Conservation (phyloP, 495 filamentous ascomycete genomes). For the Clohesyomyces aquaticus region DNA sequence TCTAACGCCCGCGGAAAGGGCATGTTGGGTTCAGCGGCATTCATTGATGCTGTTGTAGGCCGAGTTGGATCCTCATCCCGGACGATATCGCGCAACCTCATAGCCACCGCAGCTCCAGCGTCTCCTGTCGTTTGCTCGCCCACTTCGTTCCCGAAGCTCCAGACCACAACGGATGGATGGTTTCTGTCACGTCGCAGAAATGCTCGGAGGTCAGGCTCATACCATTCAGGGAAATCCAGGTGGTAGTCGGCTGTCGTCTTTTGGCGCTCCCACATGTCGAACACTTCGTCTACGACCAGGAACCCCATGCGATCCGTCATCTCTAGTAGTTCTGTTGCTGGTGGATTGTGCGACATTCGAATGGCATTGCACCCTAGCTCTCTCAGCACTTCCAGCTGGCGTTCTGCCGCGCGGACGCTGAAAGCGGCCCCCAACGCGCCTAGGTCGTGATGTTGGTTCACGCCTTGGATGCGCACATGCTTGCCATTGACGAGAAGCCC, state of each 20-base stretch:
- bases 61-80: slow-evolving; percentile 51
- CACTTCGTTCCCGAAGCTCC: slow-evolving; percentile 57
- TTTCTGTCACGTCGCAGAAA: slow-evolving; percentile 57
- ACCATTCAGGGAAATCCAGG: slow-evolving; percentile 54
- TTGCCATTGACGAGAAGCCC: slow-evolving; percentile 53
- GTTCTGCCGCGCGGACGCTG: slow-evolving; percentile 50
- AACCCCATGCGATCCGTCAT: slow-evolving; percentile 22
- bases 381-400: slow-evolving; percentile 53
- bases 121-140: slow-evolving; percentile 47
- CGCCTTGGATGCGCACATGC: slow-evolving; percentile 49
- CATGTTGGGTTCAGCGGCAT: slow-evolving; percentile 44
- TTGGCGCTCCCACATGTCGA: slow-evolving; percentile 52
- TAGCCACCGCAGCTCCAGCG: slow-evolving; percentile 41
- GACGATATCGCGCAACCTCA: slow-evolving; percentile 46
- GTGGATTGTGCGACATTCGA: slow-evolving; percentile 51
- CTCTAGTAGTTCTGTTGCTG: slow-evolving; percentile 26
- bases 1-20: slow-evolving; percentile 48
- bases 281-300: slow-evolving; percentile 39
- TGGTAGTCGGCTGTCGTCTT: slow-evolving; percentile 55
- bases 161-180: slow-evolving; percentile 56
- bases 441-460: slow-evolving; percentile 55
- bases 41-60: slow-evolving; percentile 49
- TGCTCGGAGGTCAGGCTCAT: slow-evolving; percentile 53
- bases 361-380: slow-evolving; percentile 56
- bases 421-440: slow-evolving; percentile 55